phyloP scores from a whole-genome alignment of 2,329 filamentous ascomycete genomes.

The Neophaeococcomyces mojaviensis region DNA sequence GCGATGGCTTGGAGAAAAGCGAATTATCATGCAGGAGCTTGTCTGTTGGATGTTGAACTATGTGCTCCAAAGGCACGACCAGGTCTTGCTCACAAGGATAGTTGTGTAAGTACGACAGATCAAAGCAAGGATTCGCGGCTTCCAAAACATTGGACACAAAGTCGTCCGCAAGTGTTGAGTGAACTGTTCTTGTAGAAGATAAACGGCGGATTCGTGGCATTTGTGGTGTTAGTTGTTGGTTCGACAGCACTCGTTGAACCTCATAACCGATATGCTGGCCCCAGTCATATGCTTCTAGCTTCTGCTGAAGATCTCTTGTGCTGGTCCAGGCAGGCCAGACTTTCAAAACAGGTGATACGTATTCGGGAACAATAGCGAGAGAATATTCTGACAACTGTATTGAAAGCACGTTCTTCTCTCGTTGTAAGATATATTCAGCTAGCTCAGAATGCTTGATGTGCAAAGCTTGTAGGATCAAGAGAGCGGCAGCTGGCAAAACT shows the following conservation, averaged over 20 bases:
- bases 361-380: background rate
- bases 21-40: conserved; percentile 13
- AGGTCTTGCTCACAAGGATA: conserved; percentile 10
- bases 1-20: conserved; percentile 9
- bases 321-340: conserved; percentile 17
- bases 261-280: conserved; percentile 19
- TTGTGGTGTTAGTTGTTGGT: background rate
- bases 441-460: background rate
- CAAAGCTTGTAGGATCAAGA: conserved; percentile 1
- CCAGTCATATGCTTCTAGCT: conserved; percentile 20
- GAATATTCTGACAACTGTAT: background rate
- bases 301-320: conserved; percentile 17
- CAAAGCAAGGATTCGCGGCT: conserved; percentile 11
- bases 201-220: background rate
- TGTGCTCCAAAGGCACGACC: conserved; percentile 11
- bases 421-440: background rate
- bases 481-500: conserved; percentile 1
- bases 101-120: conserved; percentile 15
- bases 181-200: background rate
- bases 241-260: conserved; percentile 7
- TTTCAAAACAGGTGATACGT: conserved; percentile 1
- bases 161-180: conserved; percentile 13
- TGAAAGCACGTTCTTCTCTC: background rate
- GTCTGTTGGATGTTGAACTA: conserved; percentile 13
- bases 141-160: conserved; percentile 15